Evolutionary conservation across 305 asterid species (phyloP).

Genomic region (Ilex paraguariensis): DNA sequence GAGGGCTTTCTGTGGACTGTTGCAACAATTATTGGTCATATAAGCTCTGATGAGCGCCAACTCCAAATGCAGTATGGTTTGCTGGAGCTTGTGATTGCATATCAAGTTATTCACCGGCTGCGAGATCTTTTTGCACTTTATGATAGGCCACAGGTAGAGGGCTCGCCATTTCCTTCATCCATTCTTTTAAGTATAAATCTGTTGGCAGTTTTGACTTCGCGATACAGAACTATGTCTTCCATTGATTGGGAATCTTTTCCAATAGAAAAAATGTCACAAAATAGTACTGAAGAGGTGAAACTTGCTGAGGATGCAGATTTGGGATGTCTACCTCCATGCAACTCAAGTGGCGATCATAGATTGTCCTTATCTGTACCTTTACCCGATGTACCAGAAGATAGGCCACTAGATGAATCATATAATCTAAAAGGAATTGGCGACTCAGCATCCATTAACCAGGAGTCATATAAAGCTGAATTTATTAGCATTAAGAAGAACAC

Average conservation of each 20-base stretch:
- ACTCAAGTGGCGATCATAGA: constrained; percentile 20
- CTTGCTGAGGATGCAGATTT: constrained; percentile 33
- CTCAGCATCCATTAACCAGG: constrained; percentile 16
- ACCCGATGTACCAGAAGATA: constrained; percentile 48
- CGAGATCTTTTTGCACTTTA: constrained; percentile 97
- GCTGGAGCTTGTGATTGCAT: constrained; percentile 82
- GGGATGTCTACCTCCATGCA: constrained; percentile 21
- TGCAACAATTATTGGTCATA: constrained; percentile 74
- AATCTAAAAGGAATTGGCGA: constrained; percentile 21
- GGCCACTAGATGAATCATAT: constrained; percentile 35
- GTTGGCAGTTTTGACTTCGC: constrained; percentile 76
- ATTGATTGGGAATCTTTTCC: constrained; percentile 75
- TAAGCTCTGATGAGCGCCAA: constrained; percentile 57
- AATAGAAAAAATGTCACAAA: constrained; percentile 24
- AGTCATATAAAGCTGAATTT: constrained; percentile 30
- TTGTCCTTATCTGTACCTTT: constrained; percentile 19
- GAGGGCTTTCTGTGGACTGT: constrained; percentile 81
- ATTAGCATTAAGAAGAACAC: constrained; percentile 20
- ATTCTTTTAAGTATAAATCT: constrained; percentile 81
- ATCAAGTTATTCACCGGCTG: constrained; percentile 88
- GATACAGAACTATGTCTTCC: constrained; percentile 61
- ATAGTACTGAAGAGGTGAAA: constrained; percentile 21
- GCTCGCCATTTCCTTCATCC: constrained; percentile 93
- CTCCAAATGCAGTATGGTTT: constrained; percentile 88
- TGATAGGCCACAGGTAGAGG: constrained; percentile 97